Base-by-base conservation (phyloP, 768 basidiomycete genomes). In the Panus rudis region DNA sequence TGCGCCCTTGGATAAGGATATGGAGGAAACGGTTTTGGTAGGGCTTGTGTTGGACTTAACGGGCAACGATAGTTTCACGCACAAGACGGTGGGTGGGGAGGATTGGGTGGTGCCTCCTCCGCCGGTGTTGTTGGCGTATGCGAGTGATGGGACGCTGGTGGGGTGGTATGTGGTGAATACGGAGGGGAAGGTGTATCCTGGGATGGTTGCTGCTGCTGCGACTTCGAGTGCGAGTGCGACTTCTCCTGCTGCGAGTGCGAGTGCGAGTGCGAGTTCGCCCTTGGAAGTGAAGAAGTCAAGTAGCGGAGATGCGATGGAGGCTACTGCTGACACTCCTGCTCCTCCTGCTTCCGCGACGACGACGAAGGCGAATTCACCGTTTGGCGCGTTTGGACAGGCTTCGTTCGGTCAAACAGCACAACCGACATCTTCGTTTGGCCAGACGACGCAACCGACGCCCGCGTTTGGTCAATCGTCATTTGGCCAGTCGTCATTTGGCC, bases 61-160 rank as follows among this genome's bases (percentile, higher is more conserved):
- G 13, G 71, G 72, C 45, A 49, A 59, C 7, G 63, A 67, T 31
- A 56, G 64, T 8, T 69, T 60, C 48, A 58, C 46, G 6, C 61
- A 65, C 41, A 64, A 63, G 10, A 63, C 61, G 10, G 54, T 66
- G 13, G 68, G 69, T 0, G 71, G 71, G 4, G 72, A 73, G 49
- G 59, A 57, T 12, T 53, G 64, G 5, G 66, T 67, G 11, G 47
- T 71, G 2, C 72, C 75, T 10, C 64, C 74, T 8, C 69, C 70
- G 11, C 87, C 87, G 0, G 67, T 87, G 43, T 63, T 88, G 61
- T 88, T 79, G 57, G 80, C 76, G 3, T 89, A 85, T 59, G 70
- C 84, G 10, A 86, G 79, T 42, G 87, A 91, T 54, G 87, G 87
- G 16, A 84, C 85, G 0, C 42, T 91, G 19, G 73, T 79, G 37